These are phyloP conservation scores for Penicillium psychrofluorescens DNA, from an alignment of 495 filamentous ascomycete species.

Conservation along the genomic window DNA sequence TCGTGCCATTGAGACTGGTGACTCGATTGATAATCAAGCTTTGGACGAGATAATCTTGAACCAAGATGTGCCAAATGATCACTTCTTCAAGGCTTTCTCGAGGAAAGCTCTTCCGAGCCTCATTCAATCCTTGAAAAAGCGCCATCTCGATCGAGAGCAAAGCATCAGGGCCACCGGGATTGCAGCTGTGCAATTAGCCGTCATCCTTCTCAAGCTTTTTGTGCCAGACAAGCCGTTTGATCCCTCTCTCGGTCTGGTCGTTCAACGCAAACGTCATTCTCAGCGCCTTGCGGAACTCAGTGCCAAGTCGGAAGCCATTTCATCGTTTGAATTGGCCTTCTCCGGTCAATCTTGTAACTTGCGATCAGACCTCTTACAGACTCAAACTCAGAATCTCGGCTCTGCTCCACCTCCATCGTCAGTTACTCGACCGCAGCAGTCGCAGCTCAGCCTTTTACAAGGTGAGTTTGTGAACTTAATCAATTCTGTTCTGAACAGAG, in stretches of 20 bases:
- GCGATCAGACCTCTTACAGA: constrained; percentile 50
- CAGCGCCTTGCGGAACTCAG: constrained; percentile 47
- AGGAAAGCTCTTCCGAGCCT: constrained; percentile 26
- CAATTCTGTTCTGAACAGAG: constrained; percentile 51
- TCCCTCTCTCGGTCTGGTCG: constrained; percentile 67
- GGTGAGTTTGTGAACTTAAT: constrained; percentile 75
- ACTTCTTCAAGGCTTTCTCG: constrained; percentile 30
- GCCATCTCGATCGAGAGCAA: constrained; percentile 4
- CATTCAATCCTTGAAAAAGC: constrained; percentile 16
- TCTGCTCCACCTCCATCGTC: constrained; percentile 50
- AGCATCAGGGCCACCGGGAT: constrained; percentile 18
- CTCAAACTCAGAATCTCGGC: constrained; percentile 56
- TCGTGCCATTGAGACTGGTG: constrained; percentile 13
- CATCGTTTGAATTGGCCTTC: constrained; percentile 56
- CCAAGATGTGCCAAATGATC: constrained; percentile 15
- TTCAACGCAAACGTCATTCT: constrained; percentile 61
- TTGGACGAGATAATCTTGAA: constrained; percentile 12
- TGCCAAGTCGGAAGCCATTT: constrained; percentile 52
- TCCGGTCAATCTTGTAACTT: constrained; percentile 60
- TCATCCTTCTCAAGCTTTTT: constrained; percentile 60
- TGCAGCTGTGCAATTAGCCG: constrained; percentile 32
- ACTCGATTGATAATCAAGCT: constrained; percentile 5
- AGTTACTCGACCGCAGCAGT: constrained; percentile 64
- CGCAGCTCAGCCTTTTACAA: constrained; percentile 65
- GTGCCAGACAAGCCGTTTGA: constrained; percentile 83